Percentiles rank a stretch among this genome's conserved stretches.
Evolutionary conservation across 768 basidiomycete genomes (phyloP).

Genomic region (Leccinum subtestaceum): DNA sequence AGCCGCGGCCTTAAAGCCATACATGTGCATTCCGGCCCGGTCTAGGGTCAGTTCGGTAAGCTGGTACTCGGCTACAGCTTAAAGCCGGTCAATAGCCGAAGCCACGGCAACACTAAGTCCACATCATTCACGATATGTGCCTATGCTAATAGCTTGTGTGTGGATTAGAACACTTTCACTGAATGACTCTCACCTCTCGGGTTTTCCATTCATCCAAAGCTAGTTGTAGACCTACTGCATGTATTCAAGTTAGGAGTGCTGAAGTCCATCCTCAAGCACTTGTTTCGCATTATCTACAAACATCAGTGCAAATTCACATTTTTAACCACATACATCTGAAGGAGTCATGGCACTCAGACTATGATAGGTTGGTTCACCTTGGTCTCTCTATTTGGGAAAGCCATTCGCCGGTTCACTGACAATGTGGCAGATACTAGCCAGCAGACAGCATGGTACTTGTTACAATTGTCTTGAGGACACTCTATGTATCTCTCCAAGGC

Average conservation of each 20-base stretch:
- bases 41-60: too few species aligned
- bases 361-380: not conserved
- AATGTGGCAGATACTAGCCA: conserved; percentile 40
- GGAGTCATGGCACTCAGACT: not conserved
- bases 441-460: conserved; percentile 37
- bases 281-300: not conserved
- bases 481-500: too few species aligned
- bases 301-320: not conserved
- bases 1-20: too few species aligned
- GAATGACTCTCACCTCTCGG: not conserved
- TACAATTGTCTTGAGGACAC: too few species aligned
- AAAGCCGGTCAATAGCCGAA: too few species aligned
- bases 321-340: not conserved
- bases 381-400: conserved; percentile 22
- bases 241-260: not conserved
- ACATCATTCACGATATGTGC: too few species aligned
- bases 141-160: not conserved
- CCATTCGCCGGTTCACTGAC: conserved; percentile 35
- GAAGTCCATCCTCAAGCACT: not conserved
- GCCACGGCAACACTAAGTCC: too few species aligned
- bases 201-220: not conserved
- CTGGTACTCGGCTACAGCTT: too few species aligned
- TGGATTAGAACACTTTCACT: not conserved
- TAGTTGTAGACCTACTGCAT: not conserved
- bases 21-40: too few species aligned